These are phyloP conservation scores for Chenopodium suecicum DNA, from an alignment of 148 eudicot species.

Conservation along the genomic window DNA sequence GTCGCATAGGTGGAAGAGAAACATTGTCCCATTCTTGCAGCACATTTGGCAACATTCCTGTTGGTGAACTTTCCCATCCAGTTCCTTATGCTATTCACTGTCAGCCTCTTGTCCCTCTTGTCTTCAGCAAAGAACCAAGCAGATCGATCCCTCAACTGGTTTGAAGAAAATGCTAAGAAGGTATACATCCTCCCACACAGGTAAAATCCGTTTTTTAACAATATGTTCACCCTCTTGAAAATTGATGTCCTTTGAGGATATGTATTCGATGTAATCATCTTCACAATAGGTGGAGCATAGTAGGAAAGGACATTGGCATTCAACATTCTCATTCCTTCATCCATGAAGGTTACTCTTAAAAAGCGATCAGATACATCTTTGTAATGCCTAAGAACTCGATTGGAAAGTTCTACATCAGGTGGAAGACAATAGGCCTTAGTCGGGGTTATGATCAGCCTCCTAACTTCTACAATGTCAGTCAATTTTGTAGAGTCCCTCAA, in stretches of 20 bases:
- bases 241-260: constrained; percentile 51
- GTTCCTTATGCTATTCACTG: constrained; percentile 31
- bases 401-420: constrained; percentile 77
- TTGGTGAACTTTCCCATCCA: constrained; percentile 84
- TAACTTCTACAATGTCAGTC: constrained; percentile 59
- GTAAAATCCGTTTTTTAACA: constrained; percentile 53
- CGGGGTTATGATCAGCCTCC: constrained; percentile 84
- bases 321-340: constrained; percentile 73
- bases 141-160: constrained; percentile 83
- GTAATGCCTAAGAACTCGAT: constrained; percentile 73
- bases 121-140: constrained; percentile 97
- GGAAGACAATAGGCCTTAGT: constrained; percentile 83
- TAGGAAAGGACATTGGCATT: constrained; percentile 52
- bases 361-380: constrained; percentile 64
- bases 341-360: constrained; percentile 84
- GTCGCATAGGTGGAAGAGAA: constrained; percentile 94
- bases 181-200: constrained; percentile 70
- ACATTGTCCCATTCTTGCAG: constrained; percentile 93
- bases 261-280: constrained; percentile 40
- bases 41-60: constrained; percentile 74
- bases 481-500: constrained; percentile 39
- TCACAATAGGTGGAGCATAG: constrained; percentile 62
- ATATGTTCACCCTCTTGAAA: constrained; percentile 53
- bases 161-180: constrained; percentile 84
- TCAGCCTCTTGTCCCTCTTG: constrained; percentile 22